phyloP scores from a whole-genome alignment of 768 basidiomycete species.

The Royoungia palumana region DNA sequence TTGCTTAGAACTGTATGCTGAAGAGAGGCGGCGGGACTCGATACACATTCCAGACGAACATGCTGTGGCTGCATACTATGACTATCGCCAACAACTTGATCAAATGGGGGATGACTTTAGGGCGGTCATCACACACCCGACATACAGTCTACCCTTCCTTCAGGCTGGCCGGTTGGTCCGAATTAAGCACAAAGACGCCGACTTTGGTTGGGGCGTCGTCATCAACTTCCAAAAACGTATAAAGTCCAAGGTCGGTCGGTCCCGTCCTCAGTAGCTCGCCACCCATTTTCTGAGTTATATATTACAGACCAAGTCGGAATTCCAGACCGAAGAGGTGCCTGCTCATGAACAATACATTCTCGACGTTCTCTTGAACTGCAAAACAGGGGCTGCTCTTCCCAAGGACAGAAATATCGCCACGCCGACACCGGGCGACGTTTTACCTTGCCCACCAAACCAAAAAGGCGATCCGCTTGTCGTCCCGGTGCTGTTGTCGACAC shows the following conservation, averaged over 20 bases:
- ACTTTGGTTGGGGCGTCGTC: conserved; percentile 97
- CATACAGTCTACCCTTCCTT: conserved; percentile 91
- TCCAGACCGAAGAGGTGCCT: conserved; percentile 62
- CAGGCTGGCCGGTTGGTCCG: conserved; percentile 91
- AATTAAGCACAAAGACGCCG: conserved; percentile 77
- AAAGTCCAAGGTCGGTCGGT: conserved; percentile 63
- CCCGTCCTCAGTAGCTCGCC: neutral
- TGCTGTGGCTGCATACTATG: conserved; percentile 86
- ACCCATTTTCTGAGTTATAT: neutral
- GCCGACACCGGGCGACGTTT: conserved; percentile 64
- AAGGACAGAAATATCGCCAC: conserved; percentile 56
- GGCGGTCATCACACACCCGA: conserved; percentile 92
- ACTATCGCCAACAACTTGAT: conserved; percentile 88
- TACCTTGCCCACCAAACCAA: conserved; percentile 67
- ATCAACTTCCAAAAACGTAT: conserved; percentile 88
- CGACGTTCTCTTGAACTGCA: conserved; percentile 85
- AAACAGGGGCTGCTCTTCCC: conserved; percentile 54
- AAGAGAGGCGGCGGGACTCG: conserved; percentile 61
- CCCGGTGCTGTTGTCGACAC: conserved; percentile 81
- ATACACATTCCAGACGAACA: conserved; percentile 83
- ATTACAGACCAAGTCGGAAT: conserved; percentile 59
- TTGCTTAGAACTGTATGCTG: conserved; percentile 62
- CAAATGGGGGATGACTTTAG: conserved; percentile 86
- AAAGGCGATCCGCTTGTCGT: conserved; percentile 85
- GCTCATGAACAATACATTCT: conserved; percentile 91